Conservation (phyloP, 2,329 filamentous ascomycete genomes). For the Myriosclerotinia curreyana region DNA sequence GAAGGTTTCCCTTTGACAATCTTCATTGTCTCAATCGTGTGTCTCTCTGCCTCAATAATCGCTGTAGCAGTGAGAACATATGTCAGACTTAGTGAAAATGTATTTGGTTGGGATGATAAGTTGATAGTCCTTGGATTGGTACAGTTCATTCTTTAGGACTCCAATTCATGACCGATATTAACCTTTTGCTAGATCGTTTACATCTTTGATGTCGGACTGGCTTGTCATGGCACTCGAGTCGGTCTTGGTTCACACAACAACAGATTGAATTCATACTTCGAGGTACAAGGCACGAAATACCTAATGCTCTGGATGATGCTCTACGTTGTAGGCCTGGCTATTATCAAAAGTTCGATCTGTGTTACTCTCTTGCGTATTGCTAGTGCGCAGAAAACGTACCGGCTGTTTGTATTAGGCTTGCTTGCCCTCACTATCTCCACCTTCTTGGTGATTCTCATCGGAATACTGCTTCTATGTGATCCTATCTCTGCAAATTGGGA, state of each 20-base stretch:
- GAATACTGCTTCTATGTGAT: constrained; percentile 27
- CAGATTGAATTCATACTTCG: constrained; percentile 25
- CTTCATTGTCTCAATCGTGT: constrained; percentile 3
- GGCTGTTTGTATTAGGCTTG: constrained; percentile 14
- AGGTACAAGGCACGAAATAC: constrained; percentile 27
- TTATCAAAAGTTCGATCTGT: constrained; percentile 33
- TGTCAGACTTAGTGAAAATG: neutral
- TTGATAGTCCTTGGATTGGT: constrained; percentile 14
- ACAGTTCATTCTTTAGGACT: neutral
- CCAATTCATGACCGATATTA: neutral
- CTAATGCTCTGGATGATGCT: constrained; percentile 27
- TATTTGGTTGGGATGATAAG: constrained; percentile 17
- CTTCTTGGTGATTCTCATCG: constrained; percentile 29
- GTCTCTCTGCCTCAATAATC: neutral
- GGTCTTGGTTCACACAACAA: constrained; percentile 29
- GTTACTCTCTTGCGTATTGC: constrained; percentile 30
- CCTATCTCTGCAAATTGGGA: constrained; percentile 31
- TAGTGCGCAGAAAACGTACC: constrained; percentile 12
- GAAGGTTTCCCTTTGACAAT: constrained; percentile 9
- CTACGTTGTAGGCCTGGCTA: constrained; percentile 27
- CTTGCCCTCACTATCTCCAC: constrained; percentile 18
- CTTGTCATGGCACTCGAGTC: constrained; percentile 28
- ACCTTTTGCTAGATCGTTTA: constrained; percentile 9
- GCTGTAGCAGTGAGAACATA: constrained; percentile 6
- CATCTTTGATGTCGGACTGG: constrained; percentile 25